Conservation (phyloP, 75 land plant genomes). For the Pinus albicaulis region DNA sequence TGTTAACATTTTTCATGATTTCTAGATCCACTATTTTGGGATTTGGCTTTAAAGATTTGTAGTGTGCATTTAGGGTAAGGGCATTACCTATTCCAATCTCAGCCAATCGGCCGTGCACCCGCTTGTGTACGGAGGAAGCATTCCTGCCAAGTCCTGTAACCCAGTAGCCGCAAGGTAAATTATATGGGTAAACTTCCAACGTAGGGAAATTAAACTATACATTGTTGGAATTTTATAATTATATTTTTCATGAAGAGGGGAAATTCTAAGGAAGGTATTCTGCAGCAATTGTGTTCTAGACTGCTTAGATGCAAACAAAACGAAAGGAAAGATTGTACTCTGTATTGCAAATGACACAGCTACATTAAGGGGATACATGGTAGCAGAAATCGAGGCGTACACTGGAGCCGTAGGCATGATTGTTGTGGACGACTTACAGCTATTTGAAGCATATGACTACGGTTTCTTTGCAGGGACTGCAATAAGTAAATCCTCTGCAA, state of each 20-base stretch:
- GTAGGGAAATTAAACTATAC: too few species aligned
- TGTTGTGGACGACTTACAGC: constrained; percentile 32
- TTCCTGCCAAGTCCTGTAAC: constrained; percentile 7
- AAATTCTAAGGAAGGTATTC: too few species aligned
- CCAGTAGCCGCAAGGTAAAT: constrained; percentile 33
- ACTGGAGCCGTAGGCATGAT: constrained; percentile 61
- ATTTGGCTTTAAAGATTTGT: too few species aligned
- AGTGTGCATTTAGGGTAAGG: neutral
- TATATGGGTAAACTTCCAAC: neutral
- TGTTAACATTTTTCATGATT: too few species aligned
- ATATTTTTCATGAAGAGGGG: too few species aligned
- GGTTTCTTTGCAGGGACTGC: constrained; percentile 36
- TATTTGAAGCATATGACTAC: constrained; percentile 20
- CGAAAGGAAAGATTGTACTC: constrained; percentile 63
- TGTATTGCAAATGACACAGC: constrained; percentile 29
- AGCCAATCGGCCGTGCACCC: constrained; percentile 28
- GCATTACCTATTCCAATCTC: constrained; percentile 30
- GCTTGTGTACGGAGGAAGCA: constrained; percentile 28
- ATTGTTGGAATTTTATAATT: too few species aligned
- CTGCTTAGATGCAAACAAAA: constrained; percentile 36
- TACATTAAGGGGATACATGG: constrained; percentile 9
- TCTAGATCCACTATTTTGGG: too few species aligned
- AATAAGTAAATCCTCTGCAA: constrained; percentile 23
- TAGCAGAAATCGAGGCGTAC: constrained; percentile 16
- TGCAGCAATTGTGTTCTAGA: constrained; percentile 44